These are phyloP conservation scores for Colletotrichum theobromicola DNA, from an alignment of 2,329 filamentous ascomycete species.

Conservation along the genomic window DNA sequence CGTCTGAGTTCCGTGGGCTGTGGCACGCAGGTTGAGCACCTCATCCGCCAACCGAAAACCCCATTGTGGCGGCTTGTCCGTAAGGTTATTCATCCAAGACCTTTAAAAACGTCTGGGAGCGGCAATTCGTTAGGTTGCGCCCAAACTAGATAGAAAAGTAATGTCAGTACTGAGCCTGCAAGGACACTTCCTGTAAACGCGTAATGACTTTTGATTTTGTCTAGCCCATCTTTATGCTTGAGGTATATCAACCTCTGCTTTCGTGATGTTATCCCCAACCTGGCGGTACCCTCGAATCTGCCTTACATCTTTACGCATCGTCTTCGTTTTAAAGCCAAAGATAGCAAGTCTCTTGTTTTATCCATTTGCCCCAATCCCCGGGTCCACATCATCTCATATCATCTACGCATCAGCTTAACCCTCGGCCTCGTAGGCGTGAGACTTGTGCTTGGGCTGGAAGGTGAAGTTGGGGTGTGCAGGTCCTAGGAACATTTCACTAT, in stretches of 20 bases:
- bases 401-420: constrained; percentile 46
- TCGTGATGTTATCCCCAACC: neutral
- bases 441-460: constrained; percentile 98
- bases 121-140: neutral
- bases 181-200: neutral
- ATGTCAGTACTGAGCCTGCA: fast-evolving
- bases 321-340: neutral
- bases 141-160: neutral
- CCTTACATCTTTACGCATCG: neutral
- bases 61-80: neutral
- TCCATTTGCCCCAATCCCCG: neutral
- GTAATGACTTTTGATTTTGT: neutral
- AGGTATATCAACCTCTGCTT: neutral
- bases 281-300: neutral
- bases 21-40: neutral
- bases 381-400: neutral
- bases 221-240: neutral
- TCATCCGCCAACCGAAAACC: too few relatives aligned
- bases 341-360: neutral
- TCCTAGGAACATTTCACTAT: constrained; percentile 95
- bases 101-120: neutral
- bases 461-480: constrained; percentile 88
- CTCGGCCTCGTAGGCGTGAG: constrained; percentile 84
- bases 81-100: neutral
- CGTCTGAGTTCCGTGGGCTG: neutral